phyloP scores from a whole-genome alignment of 2,329 filamentous ascomycete species.

The Venturia carpophila region DNA sequence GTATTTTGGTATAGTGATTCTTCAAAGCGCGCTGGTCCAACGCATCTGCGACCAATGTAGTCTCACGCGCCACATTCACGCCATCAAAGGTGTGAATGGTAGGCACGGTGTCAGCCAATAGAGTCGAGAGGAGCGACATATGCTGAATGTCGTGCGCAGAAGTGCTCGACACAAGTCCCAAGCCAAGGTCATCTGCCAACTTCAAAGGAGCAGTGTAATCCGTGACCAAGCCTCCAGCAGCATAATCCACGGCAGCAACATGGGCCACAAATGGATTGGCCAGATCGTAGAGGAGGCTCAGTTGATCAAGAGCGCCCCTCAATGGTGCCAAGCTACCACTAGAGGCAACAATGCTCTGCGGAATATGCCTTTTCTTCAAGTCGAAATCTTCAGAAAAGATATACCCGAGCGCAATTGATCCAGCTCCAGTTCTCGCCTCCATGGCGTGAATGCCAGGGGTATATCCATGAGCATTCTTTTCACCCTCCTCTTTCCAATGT shows the following conservation, averaged over 20 bases:
- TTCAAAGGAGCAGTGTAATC: constrained; percentile 79
- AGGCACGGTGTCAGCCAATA: constrained; percentile 70
- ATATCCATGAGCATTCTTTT: constrained; percentile 76
- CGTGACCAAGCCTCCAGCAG: constrained; percentile 64
- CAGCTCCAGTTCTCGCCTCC: constrained; percentile 82
- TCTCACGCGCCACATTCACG: constrained; percentile 73
- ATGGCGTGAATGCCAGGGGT: constrained; percentile 69
- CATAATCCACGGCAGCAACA: constrained; percentile 83
- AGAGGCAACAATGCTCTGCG: constrained; percentile 82
- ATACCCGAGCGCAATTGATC: constrained; percentile 86
- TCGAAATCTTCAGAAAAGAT: constrained; percentile 98
- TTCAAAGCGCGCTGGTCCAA: constrained; percentile 63
- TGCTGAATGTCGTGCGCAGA: constrained; percentile 91
- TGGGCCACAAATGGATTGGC: constrained; percentile 91
- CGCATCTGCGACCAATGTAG: constrained; percentile 73
- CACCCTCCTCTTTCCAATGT: constrained; percentile 61
- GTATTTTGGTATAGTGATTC: constrained; percentile 59
- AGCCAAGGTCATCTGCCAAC: constrained; percentile 79
- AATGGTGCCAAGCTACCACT: constrained; percentile 75
- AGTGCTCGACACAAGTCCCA: constrained; percentile 75
- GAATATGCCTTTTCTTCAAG: constrained; percentile 78
- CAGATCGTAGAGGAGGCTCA: constrained; percentile 82
- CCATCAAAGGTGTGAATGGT: constrained; percentile 85
- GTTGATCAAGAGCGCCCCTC: constrained; percentile 78
- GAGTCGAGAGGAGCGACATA: constrained; percentile 81